Conservation (phyloP, 352 stramenopile genomes). For the Globisporangium paddicum region DNA sequence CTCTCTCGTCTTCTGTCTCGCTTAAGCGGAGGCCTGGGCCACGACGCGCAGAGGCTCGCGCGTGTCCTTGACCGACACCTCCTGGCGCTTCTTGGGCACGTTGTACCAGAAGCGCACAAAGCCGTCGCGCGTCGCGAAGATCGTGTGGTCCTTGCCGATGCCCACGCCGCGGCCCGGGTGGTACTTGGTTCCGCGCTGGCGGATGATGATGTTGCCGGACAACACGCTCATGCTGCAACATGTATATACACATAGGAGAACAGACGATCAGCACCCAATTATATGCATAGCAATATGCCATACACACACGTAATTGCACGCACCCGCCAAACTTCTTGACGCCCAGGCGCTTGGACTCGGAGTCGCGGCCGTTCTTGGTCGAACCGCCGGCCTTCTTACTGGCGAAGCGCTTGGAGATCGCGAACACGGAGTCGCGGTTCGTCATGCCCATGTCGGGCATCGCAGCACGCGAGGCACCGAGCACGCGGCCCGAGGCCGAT, state of each 20-base stretch:
- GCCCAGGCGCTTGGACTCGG: slow-evolving; percentile 93
- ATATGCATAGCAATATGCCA: background rate
- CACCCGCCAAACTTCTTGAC: slow-evolving; percentile 96
- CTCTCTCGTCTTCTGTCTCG: background rate
- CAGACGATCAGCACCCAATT: background rate
- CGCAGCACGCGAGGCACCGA: slow-evolving; percentile 12
- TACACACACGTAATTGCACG: slow-evolving; percentile 3
- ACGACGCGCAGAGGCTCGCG: slow-evolving; percentile 44
- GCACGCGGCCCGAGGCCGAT: slow-evolving; percentile 19
- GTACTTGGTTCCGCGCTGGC: slow-evolving; percentile 96
- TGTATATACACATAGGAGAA: background rate
- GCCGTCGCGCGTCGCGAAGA: slow-evolving; percentile 86
- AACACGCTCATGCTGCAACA: slow-evolving; percentile 75
- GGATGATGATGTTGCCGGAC: slow-evolving; percentile 97
- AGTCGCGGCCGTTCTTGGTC: slow-evolving; percentile 98
- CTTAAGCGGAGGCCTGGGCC: slow-evolving; percentile 11
- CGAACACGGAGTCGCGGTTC: slow-evolving; percentile 43
- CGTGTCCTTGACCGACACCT: slow-evolving; percentile 81
- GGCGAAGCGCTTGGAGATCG: slow-evolving; percentile 67
- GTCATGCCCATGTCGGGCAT: slow-evolving; percentile 4
- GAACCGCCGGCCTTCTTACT: slow-evolving; percentile 97
- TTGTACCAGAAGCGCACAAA: slow-evolving; percentile 92
- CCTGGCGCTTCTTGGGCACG: slow-evolving; percentile 75
- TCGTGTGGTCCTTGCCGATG: slow-evolving; percentile 93
- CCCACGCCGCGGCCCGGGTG: slow-evolving; percentile 92